phyloP scores from a whole-genome alignment of 75 land plant genomes.

The Pinus albicaulis region DNA sequence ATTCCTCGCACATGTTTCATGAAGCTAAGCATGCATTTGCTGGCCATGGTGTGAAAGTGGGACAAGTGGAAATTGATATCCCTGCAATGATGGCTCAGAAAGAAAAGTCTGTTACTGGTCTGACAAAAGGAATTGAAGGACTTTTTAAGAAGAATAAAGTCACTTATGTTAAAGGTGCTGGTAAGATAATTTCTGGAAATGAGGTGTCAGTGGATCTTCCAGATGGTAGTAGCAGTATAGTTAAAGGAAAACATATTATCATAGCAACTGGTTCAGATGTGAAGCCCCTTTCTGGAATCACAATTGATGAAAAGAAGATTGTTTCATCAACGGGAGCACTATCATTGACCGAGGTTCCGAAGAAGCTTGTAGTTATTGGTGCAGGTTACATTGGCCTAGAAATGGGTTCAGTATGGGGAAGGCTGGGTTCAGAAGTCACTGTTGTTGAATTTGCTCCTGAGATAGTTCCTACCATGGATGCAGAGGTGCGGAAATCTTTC shows the following conservation, averaged over 20 bases:
- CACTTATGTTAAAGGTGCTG: slow-evolving; percentile 87
- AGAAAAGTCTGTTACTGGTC: slow-evolving; percentile 79
- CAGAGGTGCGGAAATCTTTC: slow-evolving; percentile 75
- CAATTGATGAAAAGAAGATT: slow-evolving; percentile 91
- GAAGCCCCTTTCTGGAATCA: slow-evolving; percentile 81
- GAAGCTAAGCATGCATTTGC: slow-evolving; percentile 91
- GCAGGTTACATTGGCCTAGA: slow-evolving; percentile 98
- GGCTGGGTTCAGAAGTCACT: slow-evolving; percentile 91
- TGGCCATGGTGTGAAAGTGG: slow-evolving; percentile 82
- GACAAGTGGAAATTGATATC: slow-evolving; percentile 71
- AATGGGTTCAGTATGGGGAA: slow-evolving; percentile 98
- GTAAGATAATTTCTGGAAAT: slow-evolving; percentile 74
- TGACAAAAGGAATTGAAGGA: slow-evolving; percentile 91
- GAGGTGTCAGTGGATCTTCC: slow-evolving; percentile 74
- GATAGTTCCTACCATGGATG: slow-evolving; percentile 96
- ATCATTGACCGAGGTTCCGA: slow-evolving; percentile 67
- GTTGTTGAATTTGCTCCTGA: slow-evolving; percentile 91
- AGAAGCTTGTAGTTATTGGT: slow-evolving; percentile 91
- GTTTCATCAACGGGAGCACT: slow-evolving; percentile 98
- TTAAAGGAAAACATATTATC: slow-evolving; percentile 85
- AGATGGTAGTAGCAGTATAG: slow-evolving; percentile 65
- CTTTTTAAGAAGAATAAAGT: slow-evolving; percentile 98
- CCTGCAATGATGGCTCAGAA: slow-evolving; percentile 95
- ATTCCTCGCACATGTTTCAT: slow-evolving; percentile 93
- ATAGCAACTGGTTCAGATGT: slow-evolving; percentile 99